phyloP scores from a whole-genome alignment of 106 monocot species.

The Platanthera guangdongensis region DNA sequence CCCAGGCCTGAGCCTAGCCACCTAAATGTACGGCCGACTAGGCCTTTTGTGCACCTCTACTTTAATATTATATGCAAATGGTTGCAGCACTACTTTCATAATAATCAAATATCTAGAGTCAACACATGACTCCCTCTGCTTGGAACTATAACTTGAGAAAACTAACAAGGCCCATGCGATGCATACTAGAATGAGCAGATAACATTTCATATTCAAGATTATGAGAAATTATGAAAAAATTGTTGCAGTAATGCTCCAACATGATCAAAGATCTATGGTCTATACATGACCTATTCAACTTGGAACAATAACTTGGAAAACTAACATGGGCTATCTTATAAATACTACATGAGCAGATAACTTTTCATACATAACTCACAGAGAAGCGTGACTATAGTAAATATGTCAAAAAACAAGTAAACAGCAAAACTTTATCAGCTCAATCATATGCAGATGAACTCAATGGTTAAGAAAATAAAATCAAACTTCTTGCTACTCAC shows the following conservation, averaged over 20 bases:
- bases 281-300: no score
- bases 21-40: no score
- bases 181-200: neutral
- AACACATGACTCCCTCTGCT: neutral
- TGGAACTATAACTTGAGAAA: neutral
- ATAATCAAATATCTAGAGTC: no score
- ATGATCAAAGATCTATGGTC: neutral
- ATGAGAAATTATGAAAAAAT: neutral
- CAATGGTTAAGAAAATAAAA: neutral
- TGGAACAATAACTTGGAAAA: no score
- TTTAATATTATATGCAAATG: no score
- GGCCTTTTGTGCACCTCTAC: no score
- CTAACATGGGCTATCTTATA: no score
- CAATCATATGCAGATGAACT: neutral
- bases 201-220: neutral
- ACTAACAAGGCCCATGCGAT: neutral
- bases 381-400: neutral
- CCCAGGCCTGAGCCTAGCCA: no score
- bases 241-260: neutral
- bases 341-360: no score
- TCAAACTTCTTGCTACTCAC: conserved; percentile 20
- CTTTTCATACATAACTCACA: neutral
- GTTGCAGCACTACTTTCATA: no score
- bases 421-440: no score
- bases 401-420: neutral